phyloP scores from a whole-genome alignment of 129 eudicot species.

The Flaveria ramosissima region DNA sequence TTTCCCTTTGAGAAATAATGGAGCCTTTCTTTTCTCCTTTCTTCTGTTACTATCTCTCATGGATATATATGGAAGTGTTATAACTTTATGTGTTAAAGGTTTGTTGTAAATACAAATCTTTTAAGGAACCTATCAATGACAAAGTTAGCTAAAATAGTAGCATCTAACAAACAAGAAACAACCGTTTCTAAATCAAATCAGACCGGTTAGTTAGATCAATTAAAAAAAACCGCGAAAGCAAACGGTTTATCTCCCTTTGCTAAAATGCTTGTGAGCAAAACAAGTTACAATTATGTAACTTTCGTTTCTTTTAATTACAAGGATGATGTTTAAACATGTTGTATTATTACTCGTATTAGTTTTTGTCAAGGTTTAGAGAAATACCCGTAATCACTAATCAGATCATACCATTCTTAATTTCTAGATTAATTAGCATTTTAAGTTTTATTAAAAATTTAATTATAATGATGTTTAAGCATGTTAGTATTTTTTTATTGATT shows the following conservation, averaged over 20 bases:
- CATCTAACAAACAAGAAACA: neutral
- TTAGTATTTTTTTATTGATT: no score
- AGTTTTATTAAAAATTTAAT: no score
- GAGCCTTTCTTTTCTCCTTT: slow-evolving; percentile 33
- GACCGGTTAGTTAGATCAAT: neutral
- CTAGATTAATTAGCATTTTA: no score
- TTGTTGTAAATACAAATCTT: slow-evolving; percentile 27
- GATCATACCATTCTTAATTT: no score
- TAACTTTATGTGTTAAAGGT: slow-evolving; percentile 38
- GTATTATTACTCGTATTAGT: no score
- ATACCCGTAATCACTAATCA: no score
- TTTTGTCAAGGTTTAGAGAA: no score
- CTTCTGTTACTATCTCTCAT: slow-evolving; percentile 6
- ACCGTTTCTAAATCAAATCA: neutral
- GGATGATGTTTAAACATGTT: no score
- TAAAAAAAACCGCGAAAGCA: neutral
- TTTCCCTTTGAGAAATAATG: slow-evolving; percentile 26
- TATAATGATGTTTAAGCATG: no score
- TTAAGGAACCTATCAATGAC: slow-evolving; percentile 1
- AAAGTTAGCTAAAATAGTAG: slow-evolving; percentile 7
- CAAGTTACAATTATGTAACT: neutral
- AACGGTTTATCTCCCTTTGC: neutral
- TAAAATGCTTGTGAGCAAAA: neutral
- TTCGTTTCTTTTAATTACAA: neutral
- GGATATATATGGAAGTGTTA: slow-evolving; percentile 41